Base-by-base conservation (phyloP, 139 green algal genomes). In the Coelastrella sp. region DNA sequence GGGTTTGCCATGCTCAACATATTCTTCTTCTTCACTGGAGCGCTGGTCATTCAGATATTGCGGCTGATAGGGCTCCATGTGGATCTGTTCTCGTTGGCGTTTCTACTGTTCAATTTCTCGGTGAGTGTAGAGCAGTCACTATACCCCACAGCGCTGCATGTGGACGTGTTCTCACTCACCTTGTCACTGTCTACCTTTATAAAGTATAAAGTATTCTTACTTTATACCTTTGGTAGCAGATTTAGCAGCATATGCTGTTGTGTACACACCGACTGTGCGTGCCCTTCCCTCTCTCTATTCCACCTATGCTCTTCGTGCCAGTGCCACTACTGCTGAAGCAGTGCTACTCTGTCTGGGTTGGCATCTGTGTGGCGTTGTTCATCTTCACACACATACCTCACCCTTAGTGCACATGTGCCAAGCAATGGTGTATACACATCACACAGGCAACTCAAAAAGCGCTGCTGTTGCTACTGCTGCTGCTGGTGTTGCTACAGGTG, bases 311-410 rank as follows among this genome's bases (percentile, higher is more conserved):
- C 83, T 98, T 98, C 91, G 91, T 95, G 82, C 96, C 95, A 13
- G 94, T 97, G 20, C 98, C 97, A 2, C 88, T 99, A 56, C 58
- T 98, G 4, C 73, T 98, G 78, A 99, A 99, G 90, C 97, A 99
- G 91, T 93, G 88, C 23, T 99, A 99, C 94, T 91, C 98, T 17
- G 93, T 99, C 20, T 92, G 95, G 81, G 95, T 96, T 19, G 97
- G 97, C 83, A 93, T 98, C 60, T 94, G 98, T 20, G 94, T 97
- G 0, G 98, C 98, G 3, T 99, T 47, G 32, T 47, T 96, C 92
- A 95, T 98, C 80, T 99, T 99, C 95, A 99, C 98, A 11, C 96
- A 94, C 87, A 97, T 99, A 4, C 97, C 98, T 0, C 96, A 99
- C 32, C 32, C 32, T 47, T 47, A 47, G 32, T 47, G 32, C 32